These are phyloP conservation scores for Pilaira anomala DNA, from an alignment of 192 early-diverging fungal species.

Conservation along the genomic window DNA sequence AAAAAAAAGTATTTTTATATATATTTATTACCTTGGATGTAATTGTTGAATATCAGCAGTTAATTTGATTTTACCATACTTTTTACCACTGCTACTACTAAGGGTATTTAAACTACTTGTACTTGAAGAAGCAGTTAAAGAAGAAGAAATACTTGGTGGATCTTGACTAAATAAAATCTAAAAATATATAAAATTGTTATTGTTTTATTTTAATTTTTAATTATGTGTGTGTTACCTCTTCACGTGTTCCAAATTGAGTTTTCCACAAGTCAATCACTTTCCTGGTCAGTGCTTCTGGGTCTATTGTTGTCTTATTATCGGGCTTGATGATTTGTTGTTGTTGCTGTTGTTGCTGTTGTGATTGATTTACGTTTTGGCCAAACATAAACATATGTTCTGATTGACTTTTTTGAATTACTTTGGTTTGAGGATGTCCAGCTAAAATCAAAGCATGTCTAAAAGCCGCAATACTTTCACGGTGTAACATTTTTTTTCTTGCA, in stretches of 20 bases:
- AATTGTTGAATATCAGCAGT: constrained; percentile 17
- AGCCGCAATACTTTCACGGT: constrained; percentile 38
- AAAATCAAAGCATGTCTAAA: constrained; percentile 38
- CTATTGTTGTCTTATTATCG: neutral
- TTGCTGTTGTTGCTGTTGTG: neutral
- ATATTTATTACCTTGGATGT: constrained; percentile 7
- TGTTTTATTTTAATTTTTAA: neutral
- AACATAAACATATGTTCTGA: neutral
- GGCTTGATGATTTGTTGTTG: neutral
- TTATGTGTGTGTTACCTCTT: constrained; percentile 42
- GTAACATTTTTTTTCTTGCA: constrained; percentile 34
- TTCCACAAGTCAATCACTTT: constrained; percentile 27
- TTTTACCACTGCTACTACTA: constrained; percentile 1
- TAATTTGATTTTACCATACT: constrained; percentile 10
- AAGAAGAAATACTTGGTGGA: constrained; percentile 29
- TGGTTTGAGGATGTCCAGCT: constrained; percentile 19
- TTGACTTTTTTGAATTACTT: constrained; percentile 1
- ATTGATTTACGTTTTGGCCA: no score
- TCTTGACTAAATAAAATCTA: constrained; percentile 39
- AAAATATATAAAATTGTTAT: neutral
- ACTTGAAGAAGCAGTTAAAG: constrained; percentile 1
- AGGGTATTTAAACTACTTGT: neutral
- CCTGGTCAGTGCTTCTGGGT: constrained; percentile 3
- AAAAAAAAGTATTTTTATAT: constrained; percentile 5
- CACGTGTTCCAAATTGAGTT: constrained; percentile 27